These are phyloP conservation scores for Penicillium cataractarum DNA, from an alignment of 495 filamentous ascomycete genomes.

Conservation along the genomic window DNA sequence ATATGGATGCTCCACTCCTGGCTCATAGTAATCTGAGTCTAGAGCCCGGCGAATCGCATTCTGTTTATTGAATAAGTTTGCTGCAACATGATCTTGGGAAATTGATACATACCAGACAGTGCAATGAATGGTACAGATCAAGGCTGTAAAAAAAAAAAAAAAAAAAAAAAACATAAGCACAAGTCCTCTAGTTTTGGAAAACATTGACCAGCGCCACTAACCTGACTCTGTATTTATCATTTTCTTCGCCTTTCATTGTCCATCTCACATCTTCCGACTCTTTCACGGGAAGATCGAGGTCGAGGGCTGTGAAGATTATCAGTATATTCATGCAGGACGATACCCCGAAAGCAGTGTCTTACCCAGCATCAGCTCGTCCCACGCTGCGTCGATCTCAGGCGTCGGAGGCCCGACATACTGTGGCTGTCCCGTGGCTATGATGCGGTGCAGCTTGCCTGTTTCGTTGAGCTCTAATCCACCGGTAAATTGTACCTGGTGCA, in stretches of 20 bases:
- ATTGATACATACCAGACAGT: slow-evolving; percentile 3
- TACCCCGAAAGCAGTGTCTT: not conserved
- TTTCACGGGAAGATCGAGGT: slow-evolving; percentile 1
- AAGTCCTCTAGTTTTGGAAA: not conserved
- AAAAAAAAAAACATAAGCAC: not conserved
- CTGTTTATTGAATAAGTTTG: not conserved
- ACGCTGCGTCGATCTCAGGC: slow-evolving; percentile 4
- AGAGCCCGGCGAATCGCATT: slow-evolving; percentile 4
- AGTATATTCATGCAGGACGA: not conserved
- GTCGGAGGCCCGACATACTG: slow-evolving; percentile 3
- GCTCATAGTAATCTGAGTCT: slow-evolving; percentile 2
- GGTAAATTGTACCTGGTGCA: not conserved
- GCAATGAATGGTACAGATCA: not conserved
- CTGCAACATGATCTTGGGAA: not conserved
- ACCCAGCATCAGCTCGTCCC: slow-evolving; percentile 3
- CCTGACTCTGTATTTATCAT: not conserved
- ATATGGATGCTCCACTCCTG: not conserved
- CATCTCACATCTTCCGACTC: slow-evolving; percentile 2
- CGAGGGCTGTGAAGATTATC: not conserved
- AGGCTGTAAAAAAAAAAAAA: not conserved
- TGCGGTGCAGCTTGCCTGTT: slow-evolving; percentile 3
- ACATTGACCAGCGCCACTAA: not conserved
- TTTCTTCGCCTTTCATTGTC: slow-evolving; percentile 4
- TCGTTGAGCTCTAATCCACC: slow-evolving; percentile 1
- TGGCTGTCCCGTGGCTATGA: not conserved